These are phyloP conservation scores for Apiotrichum siamense DNA, from an alignment of 1,284 basidiomycete species.

Conservation along the genomic window DNA sequence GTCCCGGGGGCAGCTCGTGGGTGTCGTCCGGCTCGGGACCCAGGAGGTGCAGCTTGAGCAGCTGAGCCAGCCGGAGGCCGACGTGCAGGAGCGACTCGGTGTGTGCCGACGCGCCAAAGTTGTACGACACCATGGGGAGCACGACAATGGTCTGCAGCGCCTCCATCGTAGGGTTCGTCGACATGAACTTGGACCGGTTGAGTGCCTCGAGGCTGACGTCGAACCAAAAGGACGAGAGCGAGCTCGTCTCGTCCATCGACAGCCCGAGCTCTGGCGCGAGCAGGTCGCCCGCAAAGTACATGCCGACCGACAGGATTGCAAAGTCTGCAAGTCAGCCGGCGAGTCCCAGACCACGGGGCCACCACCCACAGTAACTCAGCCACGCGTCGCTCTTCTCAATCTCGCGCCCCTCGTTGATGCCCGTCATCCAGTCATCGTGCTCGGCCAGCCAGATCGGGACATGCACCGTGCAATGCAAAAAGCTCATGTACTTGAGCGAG, in stretches of 20 bases:
- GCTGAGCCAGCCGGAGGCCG: constrained; percentile 17
- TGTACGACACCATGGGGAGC: constrained; percentile 20
- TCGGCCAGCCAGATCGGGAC: constrained; percentile 22
- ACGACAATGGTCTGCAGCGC: constrained; percentile 21
- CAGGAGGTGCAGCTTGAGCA: constrained; percentile 19
- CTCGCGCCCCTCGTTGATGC: constrained; percentile 14
- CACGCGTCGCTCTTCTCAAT: constrained; percentile 19
- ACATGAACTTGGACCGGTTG: constrained; percentile 23
- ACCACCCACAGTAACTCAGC: constrained; percentile 15
- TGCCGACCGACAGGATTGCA: constrained; percentile 16
- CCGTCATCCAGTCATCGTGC: constrained; percentile 26
- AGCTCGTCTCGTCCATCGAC: constrained; percentile 13
- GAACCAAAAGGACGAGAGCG: constrained; percentile 19
- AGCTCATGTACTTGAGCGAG: constrained; percentile 18
- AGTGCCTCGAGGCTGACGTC: constrained; percentile 23
- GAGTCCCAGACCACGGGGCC: neutral
- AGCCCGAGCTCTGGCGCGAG: constrained; percentile 18
- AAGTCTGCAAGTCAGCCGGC: constrained; percentile 18
- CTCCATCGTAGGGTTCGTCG: constrained; percentile 21
- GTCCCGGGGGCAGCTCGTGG: constrained; percentile 10
- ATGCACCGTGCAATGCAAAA: constrained; percentile 26
- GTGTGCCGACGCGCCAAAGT: constrained; percentile 23
- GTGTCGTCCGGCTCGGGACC: constrained; percentile 15
- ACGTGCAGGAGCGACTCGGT: constrained; percentile 21
- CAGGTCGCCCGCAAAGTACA: constrained; percentile 20